A percentile compares a stretch with the other conserved stretches of the same genome.
These are phyloP conservation scores for Vitis rotundifolia DNA, from an alignment of 164 flowering plant genomes.

Conservation along the genomic window DNA sequence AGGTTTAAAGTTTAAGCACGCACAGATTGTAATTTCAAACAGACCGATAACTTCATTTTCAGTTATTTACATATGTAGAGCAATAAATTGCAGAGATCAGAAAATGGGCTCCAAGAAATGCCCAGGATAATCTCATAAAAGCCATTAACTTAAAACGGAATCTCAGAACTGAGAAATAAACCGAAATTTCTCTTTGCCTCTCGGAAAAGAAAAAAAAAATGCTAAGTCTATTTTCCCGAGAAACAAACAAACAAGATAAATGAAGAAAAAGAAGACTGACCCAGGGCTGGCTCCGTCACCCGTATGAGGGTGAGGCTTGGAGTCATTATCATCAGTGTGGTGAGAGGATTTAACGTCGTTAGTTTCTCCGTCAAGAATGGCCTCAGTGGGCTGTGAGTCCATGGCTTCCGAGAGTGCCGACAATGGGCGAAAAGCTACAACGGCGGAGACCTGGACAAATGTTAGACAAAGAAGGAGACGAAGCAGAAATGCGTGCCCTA, in stretches of 20 bases:
- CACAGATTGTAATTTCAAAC: too few species aligned
- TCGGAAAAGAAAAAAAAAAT: not conserved
- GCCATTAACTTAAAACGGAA: too few species aligned
- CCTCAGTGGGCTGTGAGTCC: conserved; percentile 33
- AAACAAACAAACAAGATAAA: not conserved
- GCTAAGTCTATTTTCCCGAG: not conserved
- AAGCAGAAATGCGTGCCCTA: not conserved
- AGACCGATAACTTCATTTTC: too few species aligned
- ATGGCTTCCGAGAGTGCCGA: conserved; percentile 15
- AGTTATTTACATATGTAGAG: too few species aligned
- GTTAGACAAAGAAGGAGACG: not conserved
- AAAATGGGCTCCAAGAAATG: too few species aligned
- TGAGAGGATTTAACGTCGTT: conserved; percentile 33
- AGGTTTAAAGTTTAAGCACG: too few species aligned
- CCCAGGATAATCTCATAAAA: too few species aligned
- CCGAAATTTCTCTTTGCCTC: too few species aligned
- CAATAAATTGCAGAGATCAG: too few species aligned
- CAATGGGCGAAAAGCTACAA: not conserved
- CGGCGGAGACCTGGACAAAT: not conserved
- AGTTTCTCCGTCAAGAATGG: conserved; percentile 28
- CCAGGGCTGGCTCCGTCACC: conserved; percentile 80
- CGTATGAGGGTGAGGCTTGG: conserved; percentile 38
- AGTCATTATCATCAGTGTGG: conserved; percentile 36
- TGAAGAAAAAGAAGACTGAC: conserved; percentile 18
- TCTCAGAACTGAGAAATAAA: too few species aligned